Base-by-base conservation (phyloP, 192 early-diverging fungal species). In the Coemansia aciculifera region DNA sequence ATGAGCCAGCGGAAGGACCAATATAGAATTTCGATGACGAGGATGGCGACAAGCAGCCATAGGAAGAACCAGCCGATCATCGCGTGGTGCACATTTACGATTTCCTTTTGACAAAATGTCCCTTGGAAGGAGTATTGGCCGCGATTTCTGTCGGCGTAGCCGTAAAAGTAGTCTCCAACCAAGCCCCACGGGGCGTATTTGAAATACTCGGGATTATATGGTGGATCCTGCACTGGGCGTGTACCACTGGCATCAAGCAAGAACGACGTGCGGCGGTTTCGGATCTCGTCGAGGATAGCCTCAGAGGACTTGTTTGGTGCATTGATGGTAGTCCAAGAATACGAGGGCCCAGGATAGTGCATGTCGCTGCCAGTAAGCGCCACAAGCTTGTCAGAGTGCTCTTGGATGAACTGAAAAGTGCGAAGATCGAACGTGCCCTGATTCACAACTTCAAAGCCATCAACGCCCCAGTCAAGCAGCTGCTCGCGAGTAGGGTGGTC, bases 61-160 rank as follows among this genome's bases (percentile, higher is more conserved):
- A 67, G 13, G n/a, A 77, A 61, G 38, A 77, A 66, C 40, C 40
- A 72, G 1, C 65, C 75, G 23, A 77, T 52, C 10, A 67, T 68
- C 12, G 6, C 4, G 17, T 52, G 71, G 39, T 86, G 79, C 5
- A 89, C 67, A 15, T 69, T 63, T 1, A 91, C 52, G 31, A 74
- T 62, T 36, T 87, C 68, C 46, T 76, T 68, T 44, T 92, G 88
- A 73, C 91, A 92, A 66, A 85, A 88, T 6, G 84, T 78, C 0
- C 80, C 87, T 60, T 86, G 80, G 67, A 92, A 92, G 23, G 86
- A 87, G 65, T 92, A 92, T 86, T 89, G 88, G 11, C 89, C 89
- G n/a, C 79, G 83, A 42, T 79, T 64, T 23, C 87, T 79, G 21
- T 62, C 72, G 70, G 87, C 89, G 72, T 88, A 91, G 48, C 80